phyloP scores from a whole-genome alignment of 179 eudicot genomes.

The Heliamphora pulchella region DNA sequence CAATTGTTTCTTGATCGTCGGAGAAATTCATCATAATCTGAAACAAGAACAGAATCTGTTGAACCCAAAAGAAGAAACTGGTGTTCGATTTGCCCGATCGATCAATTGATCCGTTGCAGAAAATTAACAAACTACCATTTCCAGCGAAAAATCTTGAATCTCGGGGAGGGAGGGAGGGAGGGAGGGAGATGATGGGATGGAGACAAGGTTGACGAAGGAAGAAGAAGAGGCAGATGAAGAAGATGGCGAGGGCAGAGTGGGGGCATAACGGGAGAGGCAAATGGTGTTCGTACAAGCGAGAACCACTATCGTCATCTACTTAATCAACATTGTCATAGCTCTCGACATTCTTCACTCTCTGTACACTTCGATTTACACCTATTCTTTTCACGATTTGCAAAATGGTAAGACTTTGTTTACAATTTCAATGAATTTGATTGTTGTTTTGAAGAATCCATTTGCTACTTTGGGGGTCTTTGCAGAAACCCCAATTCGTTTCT shows the following conservation, averaged over 20 bases:
- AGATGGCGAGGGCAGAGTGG: constrained; percentile 53
- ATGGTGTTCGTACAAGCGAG: constrained; percentile 76
- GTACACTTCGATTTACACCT: constrained; percentile 56
- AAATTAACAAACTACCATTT: not conserved
- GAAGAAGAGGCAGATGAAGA: constrained; percentile 20
- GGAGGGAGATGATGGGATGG: constrained; percentile 39
- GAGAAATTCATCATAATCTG: not conserved
- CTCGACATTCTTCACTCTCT: constrained; percentile 63
- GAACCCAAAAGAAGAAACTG: not conserved
- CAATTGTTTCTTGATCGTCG: not conserved
- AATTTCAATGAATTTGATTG: not conserved
- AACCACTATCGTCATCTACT: constrained; percentile 62
- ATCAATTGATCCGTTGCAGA: constrained; percentile 6
- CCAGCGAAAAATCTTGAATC: not conserved
- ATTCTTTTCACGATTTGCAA: constrained; percentile 36
- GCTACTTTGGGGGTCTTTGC: constrained; percentile 10
- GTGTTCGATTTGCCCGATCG: not conserved
- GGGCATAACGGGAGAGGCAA: constrained; percentile 30
- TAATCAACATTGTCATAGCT: constrained; percentile 64
- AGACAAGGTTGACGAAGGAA: constrained; percentile 28
- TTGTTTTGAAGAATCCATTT: not conserved
- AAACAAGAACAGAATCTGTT: not conserved
- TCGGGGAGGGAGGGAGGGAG: not conserved
- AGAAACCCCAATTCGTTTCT: not conserved
- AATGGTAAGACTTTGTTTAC: constrained; percentile 27